Evolutionary conservation across 139 green algal genomes (phyloP), one percentile per base, ranked within the genome.

Genomic region (Micractinium sp.): DNA sequence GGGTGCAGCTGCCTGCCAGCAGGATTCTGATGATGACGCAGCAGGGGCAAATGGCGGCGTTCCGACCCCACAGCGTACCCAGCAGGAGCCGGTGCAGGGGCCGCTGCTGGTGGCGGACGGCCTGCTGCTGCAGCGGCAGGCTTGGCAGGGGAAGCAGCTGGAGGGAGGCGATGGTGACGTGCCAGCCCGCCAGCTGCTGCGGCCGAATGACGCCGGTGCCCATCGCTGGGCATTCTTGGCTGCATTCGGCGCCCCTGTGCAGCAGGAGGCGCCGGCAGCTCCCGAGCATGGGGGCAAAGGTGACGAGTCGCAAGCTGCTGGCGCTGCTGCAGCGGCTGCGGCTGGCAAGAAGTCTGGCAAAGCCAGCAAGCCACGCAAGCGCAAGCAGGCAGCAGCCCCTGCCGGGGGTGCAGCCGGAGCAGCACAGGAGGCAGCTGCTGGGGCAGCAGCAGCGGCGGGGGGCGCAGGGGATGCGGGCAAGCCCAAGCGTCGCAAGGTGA

Each of bases 201-300:
- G 85, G 16, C 82, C 60, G 60, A 73, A 86, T 31, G 63, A 81
- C 63, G 35, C 61, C 0, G 33, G 36, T 2, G 36, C 39, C 27
- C 86, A 90, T 31, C 78, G 86, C 29, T 90, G 86, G 86, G 86
- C 77, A 0, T 90, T 90, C 39, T 19, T 90, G 22, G 86, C 86
- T 31, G 86, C 77, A 19, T 41, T 60, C 2, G 74, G 74, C 9
- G 85, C 85, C 56, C 36, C 36, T 61, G 19, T 18, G 35, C 35
- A 79, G 61, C 20, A 81, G 36, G 56, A 41, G 81, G 22, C 20
- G 7, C 56, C 19, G 33, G 61, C 38, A 36, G 36, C 38, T n/a
- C 66, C 36, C 38, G 66, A 0, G 33, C 29, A 29, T 33, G 61
- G 82, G 56, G 25, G 53, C 61, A 25, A 23, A 33, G 25, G 74